Conservation (phyloP, 768 basidiomycete species). For the Phlebiopsis gigantea region DNA sequence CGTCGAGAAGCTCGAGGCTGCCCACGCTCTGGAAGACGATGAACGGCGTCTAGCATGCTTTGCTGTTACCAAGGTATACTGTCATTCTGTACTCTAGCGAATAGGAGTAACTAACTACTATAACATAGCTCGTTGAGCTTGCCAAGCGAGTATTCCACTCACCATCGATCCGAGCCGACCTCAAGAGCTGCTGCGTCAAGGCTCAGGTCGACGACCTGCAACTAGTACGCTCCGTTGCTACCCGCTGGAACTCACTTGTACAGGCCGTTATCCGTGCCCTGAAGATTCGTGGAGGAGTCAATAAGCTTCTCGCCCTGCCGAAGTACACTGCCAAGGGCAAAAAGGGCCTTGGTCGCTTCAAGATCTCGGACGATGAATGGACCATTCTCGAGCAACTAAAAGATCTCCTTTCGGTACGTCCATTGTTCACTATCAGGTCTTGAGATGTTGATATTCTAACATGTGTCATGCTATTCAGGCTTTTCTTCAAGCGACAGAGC, state of each 20-base stretch:
- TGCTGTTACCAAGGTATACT: constrained; percentile 13
- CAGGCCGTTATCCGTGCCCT: constrained; percentile 16
- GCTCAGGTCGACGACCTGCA: background rate
- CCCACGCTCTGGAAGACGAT: background rate
- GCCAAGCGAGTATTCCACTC: constrained; percentile 13
- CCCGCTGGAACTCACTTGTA: constrained; percentile 9
- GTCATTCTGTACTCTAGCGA: background rate
- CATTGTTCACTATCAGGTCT: background rate
- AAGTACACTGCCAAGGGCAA: constrained; percentile 16
- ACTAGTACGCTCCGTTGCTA: constrained; percentile 18
- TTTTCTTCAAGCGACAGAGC: constrained; percentile 22
- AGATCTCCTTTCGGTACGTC: constrained; percentile 20
- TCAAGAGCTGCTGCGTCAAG: constrained; percentile 1
- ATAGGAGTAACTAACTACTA: background rate
- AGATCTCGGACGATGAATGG: constrained; percentile 21
- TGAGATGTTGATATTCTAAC: background rate
- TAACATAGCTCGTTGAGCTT: constrained; percentile 11
- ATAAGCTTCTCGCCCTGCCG: constrained; percentile 12
- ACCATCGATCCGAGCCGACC: constrained; percentile 7
- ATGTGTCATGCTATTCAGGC: constrained; percentile 15
- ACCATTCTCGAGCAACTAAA: constrained; percentile 18
- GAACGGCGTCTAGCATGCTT: background rate
- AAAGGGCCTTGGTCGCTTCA: constrained; percentile 12
- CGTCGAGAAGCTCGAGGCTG: background rate
- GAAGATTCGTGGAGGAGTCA: constrained; percentile 13